Evolutionary conservation across 2,329 filamentous ascomycete species (phyloP).

Genomic region (Calonectria fujianensis): DNA sequence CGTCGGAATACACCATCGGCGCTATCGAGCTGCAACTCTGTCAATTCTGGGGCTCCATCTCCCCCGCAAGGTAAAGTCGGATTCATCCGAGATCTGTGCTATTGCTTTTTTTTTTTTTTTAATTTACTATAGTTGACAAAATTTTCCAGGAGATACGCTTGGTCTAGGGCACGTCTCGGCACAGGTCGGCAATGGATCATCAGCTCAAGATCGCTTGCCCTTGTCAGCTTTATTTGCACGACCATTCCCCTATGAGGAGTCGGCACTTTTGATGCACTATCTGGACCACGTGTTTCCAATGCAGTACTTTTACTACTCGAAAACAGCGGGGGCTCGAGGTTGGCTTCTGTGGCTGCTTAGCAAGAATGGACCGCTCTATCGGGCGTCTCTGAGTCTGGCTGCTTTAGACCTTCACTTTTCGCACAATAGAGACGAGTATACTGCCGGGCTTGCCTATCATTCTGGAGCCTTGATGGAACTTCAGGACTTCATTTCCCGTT

Average conservation of each 20-base stretch:
- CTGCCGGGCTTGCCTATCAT: constrained; percentile 2
- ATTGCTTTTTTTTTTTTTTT: no score
- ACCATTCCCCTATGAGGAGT: constrained; percentile 25
- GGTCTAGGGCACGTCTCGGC: background rate
- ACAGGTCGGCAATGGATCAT: background rate
- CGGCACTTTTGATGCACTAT: constrained; percentile 21
- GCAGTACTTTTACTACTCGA: constrained; percentile 29
- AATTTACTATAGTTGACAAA: background rate
- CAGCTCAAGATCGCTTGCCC: background rate
- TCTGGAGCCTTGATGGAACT: background rate
- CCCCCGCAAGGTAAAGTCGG: background rate
- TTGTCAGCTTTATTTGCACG: constrained; percentile 19
- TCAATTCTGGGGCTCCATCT: background rate
- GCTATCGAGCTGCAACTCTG: background rate
- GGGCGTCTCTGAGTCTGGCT: constrained; percentile 8
- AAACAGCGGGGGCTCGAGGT: constrained; percentile 6
- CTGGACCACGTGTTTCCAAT: constrained; percentile 28
- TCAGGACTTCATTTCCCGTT: constrained; percentile 8
- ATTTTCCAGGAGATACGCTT: background rate
- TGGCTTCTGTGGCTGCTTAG: constrained; percentile 26
- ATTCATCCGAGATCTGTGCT: background rate
- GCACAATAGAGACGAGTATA: background rate
- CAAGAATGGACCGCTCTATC: constrained; percentile 26
- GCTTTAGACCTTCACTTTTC: constrained; percentile 3
- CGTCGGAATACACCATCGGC: background rate